Percentiles rank a stretch among this genome's conserved stretches.
Conservation (phyloP, 495 filamentous ascomycete species). For the Penicillium antarcticum region DNA sequence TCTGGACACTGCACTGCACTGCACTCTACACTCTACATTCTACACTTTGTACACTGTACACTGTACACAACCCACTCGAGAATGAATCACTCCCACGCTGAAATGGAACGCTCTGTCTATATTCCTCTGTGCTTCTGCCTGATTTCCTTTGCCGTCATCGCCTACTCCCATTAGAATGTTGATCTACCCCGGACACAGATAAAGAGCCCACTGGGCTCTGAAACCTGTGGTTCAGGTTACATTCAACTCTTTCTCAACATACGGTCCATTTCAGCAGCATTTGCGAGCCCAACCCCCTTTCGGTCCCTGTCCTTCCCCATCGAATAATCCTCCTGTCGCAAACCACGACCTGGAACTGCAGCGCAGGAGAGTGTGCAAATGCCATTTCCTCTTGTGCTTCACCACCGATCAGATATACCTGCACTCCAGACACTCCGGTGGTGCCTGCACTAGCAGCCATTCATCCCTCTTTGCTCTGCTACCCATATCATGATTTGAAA, state of each 20-base stretch:
- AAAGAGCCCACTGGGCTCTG: background rate
- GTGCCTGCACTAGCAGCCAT: too few species aligned
- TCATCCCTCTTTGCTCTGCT: too few species aligned
- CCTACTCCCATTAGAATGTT: slow-evolving; percentile 31
- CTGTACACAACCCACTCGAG: background rate
- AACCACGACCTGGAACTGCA: background rate
- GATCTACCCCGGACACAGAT: slow-evolving; percentile 3
- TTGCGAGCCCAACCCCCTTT: background rate
- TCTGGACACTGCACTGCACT: background rate
- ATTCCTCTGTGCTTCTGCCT: slow-evolving; percentile 44
- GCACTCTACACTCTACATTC: background rate
- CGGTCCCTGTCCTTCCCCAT: background rate
- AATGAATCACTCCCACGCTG: slow-evolving; percentile 21
- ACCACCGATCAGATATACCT: too few species aligned
- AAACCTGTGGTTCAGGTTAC: background rate
- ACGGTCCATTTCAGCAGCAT: background rate
- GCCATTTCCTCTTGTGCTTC: too few species aligned
- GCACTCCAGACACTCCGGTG: too few species aligned
- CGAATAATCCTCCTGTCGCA: background rate
- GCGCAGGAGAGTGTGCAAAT: too few species aligned
- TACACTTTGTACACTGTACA: background rate
- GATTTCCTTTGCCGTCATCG: slow-evolving; percentile 43
- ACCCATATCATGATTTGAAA: too few species aligned
- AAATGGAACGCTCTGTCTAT: slow-evolving; percentile 40
- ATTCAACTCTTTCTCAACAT: background rate